Evolutionary conservation across 306 rosid species (phyloP).

Genomic region (Sindora glabra): DNA sequence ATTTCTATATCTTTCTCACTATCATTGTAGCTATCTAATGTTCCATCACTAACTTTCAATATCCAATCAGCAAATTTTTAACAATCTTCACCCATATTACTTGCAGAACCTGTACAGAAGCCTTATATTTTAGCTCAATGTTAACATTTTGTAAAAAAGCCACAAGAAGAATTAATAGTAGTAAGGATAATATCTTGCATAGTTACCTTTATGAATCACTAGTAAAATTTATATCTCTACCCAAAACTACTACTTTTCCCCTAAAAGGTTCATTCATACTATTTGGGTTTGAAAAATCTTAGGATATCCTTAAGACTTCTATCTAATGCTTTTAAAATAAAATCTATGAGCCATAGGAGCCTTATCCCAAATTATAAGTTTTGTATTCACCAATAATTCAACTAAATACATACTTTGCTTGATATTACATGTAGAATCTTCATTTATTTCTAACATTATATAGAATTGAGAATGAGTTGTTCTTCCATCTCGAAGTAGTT

Average conservation of each 20-base stretch:
- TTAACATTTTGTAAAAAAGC: neutral
- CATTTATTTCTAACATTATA: neutral
- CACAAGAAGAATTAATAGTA: neutral
- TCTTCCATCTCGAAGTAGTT: too few species aligned
- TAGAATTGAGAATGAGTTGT: neutral
- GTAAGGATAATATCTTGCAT: neutral
- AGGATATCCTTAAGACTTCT: neutral
- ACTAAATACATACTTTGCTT: neutral
- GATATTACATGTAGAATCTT: neutral
- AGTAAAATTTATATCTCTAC: neutral
- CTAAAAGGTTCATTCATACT: neutral
- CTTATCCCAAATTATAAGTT: neutral
- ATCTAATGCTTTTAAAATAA: neutral
- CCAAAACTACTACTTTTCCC: neutral
- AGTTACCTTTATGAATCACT: neutral
- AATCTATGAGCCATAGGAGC: neutral
- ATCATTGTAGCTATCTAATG: too few species aligned
- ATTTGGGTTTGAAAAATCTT: fast-evolving
- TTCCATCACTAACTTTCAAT: too few species aligned
- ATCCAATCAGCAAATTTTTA: too few species aligned
- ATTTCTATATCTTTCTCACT: too few species aligned
- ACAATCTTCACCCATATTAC: too few species aligned
- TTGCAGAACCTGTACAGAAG: neutral
- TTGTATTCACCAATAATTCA: neutral
- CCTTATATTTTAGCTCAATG: neutral